Evolutionary conservation across 495 filamentous ascomycete genomes (phyloP).

Genomic region (Penicillium alfredii): DNA sequence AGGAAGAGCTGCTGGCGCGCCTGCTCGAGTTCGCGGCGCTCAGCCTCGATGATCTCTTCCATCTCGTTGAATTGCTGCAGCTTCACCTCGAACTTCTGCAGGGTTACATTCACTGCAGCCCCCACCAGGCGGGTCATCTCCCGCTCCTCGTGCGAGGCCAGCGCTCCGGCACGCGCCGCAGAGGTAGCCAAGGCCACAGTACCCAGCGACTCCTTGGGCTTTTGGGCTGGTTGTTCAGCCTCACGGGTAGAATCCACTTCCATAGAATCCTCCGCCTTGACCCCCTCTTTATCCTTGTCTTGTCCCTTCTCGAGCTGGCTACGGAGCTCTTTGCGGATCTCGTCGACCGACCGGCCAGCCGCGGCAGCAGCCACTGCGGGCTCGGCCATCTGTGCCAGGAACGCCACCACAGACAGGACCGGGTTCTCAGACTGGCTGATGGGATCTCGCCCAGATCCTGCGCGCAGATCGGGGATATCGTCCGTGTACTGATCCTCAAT

Average conservation of each 20-base stretch:
- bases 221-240: constrained; percentile 21
- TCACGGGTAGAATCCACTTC: constrained; percentile 50
- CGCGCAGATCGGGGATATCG: constrained; percentile 59
- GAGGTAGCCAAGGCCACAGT: constrained; percentile 79
- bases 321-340: constrained; percentile 69
- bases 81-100: constrained; percentile 80
- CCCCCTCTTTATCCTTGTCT: constrained; percentile 49
- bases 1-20: constrained; percentile 88
- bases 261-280: constrained; percentile 64
- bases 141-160: constrained; percentile 92
- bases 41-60: constrained; percentile 83
- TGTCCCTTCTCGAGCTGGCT: constrained; percentile 62
- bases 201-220: constrained; percentile 49
- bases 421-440: constrained; percentile 90
- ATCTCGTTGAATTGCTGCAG: constrained; percentile 93
- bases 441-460: constrained; percentile 69
- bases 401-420: constrained; percentile 89
- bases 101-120: constrained; percentile 72
- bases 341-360: constrained; percentile 74
- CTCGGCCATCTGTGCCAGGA: constrained; percentile 82
- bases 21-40: constrained; percentile 86
- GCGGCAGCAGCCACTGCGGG: constrained; percentile 83
- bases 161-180: constrained; percentile 76
- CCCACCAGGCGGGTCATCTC: constrained; percentile 91
- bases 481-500: constrained; percentile 88